Percentiles rank a stretch among this genome's conserved stretches.
Evolutionary conservation across 2,329 filamentous ascomycete species (phyloP).

Genomic region (Penicillium fuscoglaucum): DNA sequence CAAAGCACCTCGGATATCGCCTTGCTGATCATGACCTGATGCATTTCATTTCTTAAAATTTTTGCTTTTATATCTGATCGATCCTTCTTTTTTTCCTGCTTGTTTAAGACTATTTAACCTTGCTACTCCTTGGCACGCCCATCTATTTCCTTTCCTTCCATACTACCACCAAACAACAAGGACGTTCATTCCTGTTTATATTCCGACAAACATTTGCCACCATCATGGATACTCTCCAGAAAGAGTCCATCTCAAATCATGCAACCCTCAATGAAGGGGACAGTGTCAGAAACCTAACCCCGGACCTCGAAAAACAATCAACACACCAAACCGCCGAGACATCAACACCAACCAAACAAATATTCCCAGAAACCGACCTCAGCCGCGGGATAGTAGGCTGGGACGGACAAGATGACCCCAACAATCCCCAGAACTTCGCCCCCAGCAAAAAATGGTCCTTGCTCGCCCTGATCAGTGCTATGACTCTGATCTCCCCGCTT

Average conservation of each 20-base stretch:
- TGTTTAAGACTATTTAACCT: not conserved
- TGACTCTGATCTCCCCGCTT: slow-evolving; percentile 35
- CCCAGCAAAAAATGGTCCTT: slow-evolving; percentile 28
- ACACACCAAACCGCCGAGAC: not conserved
- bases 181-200: not conserved
- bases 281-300: not conserved
- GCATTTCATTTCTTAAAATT: not conserved
- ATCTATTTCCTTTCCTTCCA: not conserved
- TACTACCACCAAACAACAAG: not conserved
- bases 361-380: slow-evolving; percentile 53
- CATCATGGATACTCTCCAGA: not conserved
- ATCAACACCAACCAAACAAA: not conserved
- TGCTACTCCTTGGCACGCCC: not conserved
- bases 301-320: slow-evolving; percentile 6
- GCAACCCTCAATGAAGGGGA: not conserved
- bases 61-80: not conserved
- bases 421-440: slow-evolving; percentile 58
- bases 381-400: slow-evolving; percentile 59
- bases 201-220: not conserved
- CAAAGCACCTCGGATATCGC: not conserved
- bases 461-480: slow-evolving; percentile 29
- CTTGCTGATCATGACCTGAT: not conserved
- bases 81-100: not conserved
- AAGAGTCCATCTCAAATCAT: not conserved
- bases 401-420: slow-evolving; percentile 59